Evolutionary conservation across 805 yeast species (phyloP).

Genomic region (Saturnispora sekii): DNA sequence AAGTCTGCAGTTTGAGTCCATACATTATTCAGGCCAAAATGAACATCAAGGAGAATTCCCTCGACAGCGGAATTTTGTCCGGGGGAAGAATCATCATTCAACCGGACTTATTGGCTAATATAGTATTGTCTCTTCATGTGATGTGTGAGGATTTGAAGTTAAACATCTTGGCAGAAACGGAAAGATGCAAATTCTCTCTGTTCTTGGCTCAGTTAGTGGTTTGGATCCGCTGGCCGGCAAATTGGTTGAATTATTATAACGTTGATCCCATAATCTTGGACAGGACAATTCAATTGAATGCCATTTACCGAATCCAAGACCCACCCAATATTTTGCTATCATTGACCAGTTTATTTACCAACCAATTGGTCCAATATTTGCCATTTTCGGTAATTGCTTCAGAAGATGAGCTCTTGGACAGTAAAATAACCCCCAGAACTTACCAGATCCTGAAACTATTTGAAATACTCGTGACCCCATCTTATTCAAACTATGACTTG

Average conservation of each 20-base stretch:
- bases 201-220: conserved; percentile 51
- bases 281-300: conserved; percentile 29
- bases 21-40: conserved; percentile 16
- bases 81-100: conserved; percentile 14
- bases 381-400: conserved; percentile 61
- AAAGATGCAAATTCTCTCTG: conserved; percentile 35
- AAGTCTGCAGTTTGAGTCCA: conserved; percentile 20
- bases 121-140: conserved; percentile 62
- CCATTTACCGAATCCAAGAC: conserved; percentile 35
- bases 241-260: conserved; percentile 53
- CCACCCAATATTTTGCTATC: conserved; percentile 58
- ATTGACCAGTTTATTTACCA: conserved; percentile 39
- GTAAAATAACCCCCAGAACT: conserved; percentile 56
- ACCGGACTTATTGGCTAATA: conserved; percentile 47
- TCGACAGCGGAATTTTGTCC: background rate
- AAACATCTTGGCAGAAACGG: conserved; percentile 34
- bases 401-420: conserved; percentile 50
- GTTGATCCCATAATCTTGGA: conserved; percentile 29
- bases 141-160: conserved; percentile 66
- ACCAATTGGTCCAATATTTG: conserved; percentile 43
- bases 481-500: conserved; percentile 42
- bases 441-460: conserved; percentile 48
- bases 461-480: conserved; percentile 50
- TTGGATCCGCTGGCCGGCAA: conserved; percentile 68
- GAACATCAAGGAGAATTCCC: conserved; percentile 5